phyloP scores from a whole-genome alignment of 306 rosid genomes.

The Geum urbanum region DNA sequence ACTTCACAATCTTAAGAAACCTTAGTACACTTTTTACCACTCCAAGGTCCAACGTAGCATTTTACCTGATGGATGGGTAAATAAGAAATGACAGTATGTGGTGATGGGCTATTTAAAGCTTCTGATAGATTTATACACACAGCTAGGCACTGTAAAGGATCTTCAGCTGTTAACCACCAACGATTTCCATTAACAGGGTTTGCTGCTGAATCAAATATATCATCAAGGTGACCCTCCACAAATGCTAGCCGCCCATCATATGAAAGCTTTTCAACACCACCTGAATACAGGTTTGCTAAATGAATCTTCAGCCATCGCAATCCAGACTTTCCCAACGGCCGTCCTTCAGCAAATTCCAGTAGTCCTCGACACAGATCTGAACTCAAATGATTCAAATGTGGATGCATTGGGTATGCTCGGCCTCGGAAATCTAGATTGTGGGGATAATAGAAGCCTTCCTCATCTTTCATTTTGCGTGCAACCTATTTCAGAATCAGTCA shows the following conservation, averaged over 20 bases:
- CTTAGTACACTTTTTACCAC: not conserved
- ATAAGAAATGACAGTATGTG: constrained; percentile 62
- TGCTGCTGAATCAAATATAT: constrained; percentile 74
- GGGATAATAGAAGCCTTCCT: constrained; percentile 84
- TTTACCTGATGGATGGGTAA: constrained; percentile 83
- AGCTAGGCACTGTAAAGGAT: constrained; percentile 85
- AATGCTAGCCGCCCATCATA: constrained; percentile 67
- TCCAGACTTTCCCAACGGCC: constrained; percentile 75
- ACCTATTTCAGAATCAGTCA: constrained; percentile 49
- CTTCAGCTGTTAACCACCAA: constrained; percentile 91
- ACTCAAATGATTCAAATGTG: constrained; percentile 82
- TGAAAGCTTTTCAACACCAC: constrained; percentile 76
- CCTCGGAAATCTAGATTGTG: constrained; percentile 93
- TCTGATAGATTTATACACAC: constrained; percentile 81
- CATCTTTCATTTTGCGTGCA: constrained; percentile 75
- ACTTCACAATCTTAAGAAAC: constrained; percentile 2
- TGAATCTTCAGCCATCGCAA: constrained; percentile 79
- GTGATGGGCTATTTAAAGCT: constrained; percentile 72
- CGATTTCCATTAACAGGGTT: constrained; percentile 66
- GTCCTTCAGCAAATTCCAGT: constrained; percentile 82
- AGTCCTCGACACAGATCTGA: constrained; percentile 89
- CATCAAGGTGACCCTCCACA: constrained; percentile 63
- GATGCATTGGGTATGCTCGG: constrained; percentile 93
- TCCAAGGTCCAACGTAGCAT: constrained; percentile 19
- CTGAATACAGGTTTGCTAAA: constrained; percentile 62